Evolutionary conservation across 2,329 filamentous ascomycete species (phyloP).

Genomic region (Exutisphaerella laricina): DNA sequence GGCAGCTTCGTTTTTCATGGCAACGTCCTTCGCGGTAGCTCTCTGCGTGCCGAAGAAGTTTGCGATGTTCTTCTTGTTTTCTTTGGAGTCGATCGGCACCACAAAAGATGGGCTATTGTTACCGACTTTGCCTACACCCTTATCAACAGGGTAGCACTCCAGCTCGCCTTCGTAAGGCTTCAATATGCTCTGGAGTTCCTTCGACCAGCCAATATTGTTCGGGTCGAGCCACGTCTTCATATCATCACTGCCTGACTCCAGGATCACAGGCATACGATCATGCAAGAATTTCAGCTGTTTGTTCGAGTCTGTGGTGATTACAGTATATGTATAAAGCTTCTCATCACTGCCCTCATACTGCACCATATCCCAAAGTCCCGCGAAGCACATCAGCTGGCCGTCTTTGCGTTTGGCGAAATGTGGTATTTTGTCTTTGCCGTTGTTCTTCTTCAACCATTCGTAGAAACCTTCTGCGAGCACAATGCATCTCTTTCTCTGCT

Average conservation of each 20-base stretch:
- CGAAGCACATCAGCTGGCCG: constrained; percentile 78
- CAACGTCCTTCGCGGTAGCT: constrained; percentile 33
- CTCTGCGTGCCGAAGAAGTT: constrained; percentile 75
- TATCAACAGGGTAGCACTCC: constrained; percentile 77
- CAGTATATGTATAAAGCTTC: constrained; percentile 80
- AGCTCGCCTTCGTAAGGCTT: constrained; percentile 73
- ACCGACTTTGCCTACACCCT: constrained; percentile 89
- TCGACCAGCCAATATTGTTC: constrained; percentile 63
- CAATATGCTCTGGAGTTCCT: constrained; percentile 71
- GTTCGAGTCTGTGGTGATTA: constrained; percentile 88
- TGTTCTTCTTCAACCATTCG: constrained; percentile 83
- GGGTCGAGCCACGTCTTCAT: constrained; percentile 77
- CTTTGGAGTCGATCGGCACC: constrained; percentile 72
- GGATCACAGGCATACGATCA: constrained; percentile 89
- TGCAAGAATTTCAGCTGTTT: constrained; percentile 80
- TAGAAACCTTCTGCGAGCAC: constrained; percentile 90
- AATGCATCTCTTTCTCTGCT: constrained; percentile 79
- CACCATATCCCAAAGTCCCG: constrained; percentile 87
- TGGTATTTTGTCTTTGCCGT: constrained; percentile 72
- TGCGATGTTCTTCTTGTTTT: constrained; percentile 89
- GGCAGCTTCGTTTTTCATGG: constrained; percentile 33
- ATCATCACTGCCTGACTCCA: constrained; percentile 67
- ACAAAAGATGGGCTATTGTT: constrained; percentile 83
- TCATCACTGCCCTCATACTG: constrained; percentile 66
- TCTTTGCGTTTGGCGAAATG: constrained; percentile 80